A percentile compares a stretch with the other conserved stretches of the same genome.
Conservation (phyloP, 257 asterid genomes). For the Scutellaria galericulata region DNA sequence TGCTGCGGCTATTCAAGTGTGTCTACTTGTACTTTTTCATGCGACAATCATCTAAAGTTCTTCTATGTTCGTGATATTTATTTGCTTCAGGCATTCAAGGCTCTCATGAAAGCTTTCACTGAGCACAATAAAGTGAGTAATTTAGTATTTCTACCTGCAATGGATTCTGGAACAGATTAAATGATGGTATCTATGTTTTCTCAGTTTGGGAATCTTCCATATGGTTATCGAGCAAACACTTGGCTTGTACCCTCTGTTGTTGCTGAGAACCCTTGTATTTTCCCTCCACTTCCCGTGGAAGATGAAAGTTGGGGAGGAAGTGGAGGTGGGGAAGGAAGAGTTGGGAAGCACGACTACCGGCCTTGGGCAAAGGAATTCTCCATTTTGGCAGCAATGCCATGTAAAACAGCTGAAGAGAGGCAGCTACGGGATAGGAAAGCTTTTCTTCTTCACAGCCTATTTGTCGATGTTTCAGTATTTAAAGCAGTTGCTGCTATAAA, state of each 20-base stretch:
- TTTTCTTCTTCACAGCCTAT: conserved; percentile 73
- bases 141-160: conserved; percentile 17
- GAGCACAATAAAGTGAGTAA: conserved; percentile 82
- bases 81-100: conserved; percentile 68
- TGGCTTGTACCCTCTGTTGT: conserved; percentile 74
- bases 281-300: conserved; percentile 72
- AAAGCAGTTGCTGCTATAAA: conserved; percentile 67
- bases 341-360: conserved; percentile 53
- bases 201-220: conserved; percentile 88
- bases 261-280: conserved; percentile 60
- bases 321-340: conserved; percentile 83
- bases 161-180: conserved; percentile 3
- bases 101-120: conserved; percentile 75
- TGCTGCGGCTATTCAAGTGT: conserved; percentile 14
- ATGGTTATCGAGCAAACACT: conserved; percentile 81
- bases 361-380: conserved; percentile 75
- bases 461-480: conserved; percentile 74
- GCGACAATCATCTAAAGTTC: conserved; percentile 9
- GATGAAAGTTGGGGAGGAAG: conserved; percentile 87
- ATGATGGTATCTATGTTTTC: conserved; percentile 29
- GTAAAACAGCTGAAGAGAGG: conserved; percentile 78
- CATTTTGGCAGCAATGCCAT: conserved; percentile 74
- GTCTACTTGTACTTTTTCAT: conserved; percentile 17
- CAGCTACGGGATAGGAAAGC: conserved; percentile 76
- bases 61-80: not conserved